These are phyloP conservation scores for Penicillium sp. DNA, from an alignment of 2,329 filamentous ascomycete species.

Conservation along the genomic window DNA sequence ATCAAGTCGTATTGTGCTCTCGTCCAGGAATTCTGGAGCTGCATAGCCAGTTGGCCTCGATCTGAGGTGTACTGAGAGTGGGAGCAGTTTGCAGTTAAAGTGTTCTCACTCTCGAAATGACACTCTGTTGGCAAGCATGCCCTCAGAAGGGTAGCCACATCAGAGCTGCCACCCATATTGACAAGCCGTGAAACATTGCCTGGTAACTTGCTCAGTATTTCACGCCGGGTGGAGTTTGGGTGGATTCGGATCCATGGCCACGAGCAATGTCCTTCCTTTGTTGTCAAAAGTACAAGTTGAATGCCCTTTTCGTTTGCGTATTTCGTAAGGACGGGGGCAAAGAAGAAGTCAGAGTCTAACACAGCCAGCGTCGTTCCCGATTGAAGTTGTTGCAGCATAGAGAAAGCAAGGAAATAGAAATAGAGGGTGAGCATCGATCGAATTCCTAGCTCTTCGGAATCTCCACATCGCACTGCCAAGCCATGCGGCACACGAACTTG, in stretches of 20 bases:
- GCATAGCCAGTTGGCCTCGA: background rate
- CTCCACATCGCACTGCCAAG: slow-evolving; percentile 1
- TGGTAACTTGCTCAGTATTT: slow-evolving; percentile 14
- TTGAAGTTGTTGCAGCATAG: slow-evolving; percentile 8
- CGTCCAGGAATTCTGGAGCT: slow-evolving; percentile 11
- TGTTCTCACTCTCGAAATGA: slow-evolving; percentile 14
- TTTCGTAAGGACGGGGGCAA: slow-evolving; percentile 12
- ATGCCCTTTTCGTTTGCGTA: slow-evolving; percentile 15
- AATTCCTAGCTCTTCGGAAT: slow-evolving; percentile 6
- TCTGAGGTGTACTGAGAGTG: background rate
- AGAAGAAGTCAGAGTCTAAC: slow-evolving; percentile 23
- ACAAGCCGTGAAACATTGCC: slow-evolving; percentile 10
- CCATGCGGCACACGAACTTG: slow-evolving; percentile 10
- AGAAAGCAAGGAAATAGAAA: slow-evolving; percentile 12
- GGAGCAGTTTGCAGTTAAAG: slow-evolving; percentile 7
- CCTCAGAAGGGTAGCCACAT: slow-evolving; percentile 4
- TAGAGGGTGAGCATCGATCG: slow-evolving; percentile 18
- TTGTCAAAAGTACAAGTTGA: slow-evolving; percentile 19
- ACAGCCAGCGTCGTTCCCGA: slow-evolving; percentile 15
- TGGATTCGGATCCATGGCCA: slow-evolving; percentile 22
- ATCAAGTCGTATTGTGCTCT: slow-evolving; percentile 5
- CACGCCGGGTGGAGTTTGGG: slow-evolving; percentile 14
- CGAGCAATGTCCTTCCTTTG: slow-evolving; percentile 7
- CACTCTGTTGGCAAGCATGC: slow-evolving; percentile 9
- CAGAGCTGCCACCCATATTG: slow-evolving; percentile 1